A percentile compares a stretch with the other conserved stretches of the same genome.
phyloP scores from a whole-genome alignment of 192 early-diverging fungal species.

The Coemansia sp. region DNA sequence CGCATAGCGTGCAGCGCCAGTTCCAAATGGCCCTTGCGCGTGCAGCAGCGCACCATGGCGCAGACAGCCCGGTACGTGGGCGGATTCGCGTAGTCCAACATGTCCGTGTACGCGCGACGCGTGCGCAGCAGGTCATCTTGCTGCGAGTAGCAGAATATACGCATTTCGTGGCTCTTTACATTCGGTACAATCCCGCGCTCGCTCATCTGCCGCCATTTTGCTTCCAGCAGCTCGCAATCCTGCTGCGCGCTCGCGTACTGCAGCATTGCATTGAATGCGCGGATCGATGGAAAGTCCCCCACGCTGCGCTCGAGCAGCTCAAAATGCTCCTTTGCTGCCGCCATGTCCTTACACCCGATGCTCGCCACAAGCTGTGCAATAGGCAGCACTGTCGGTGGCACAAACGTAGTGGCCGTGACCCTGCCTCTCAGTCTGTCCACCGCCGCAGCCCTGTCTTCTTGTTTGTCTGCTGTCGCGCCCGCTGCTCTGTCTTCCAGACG shows the following conservation, averaged over 20 bases:
- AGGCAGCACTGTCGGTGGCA: conserved; percentile 12
- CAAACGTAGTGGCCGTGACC: conserved; percentile 6
- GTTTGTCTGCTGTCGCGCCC: not conserved
- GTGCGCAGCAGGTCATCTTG: conserved; percentile 25
- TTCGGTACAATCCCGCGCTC: conserved; percentile 19
- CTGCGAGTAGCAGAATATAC: conserved; percentile 20
- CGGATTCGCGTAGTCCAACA: conserved; percentile 33
- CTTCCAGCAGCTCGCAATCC: conserved; percentile 15
- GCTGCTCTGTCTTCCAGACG: not conserved
- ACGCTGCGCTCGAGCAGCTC: conserved; percentile 19
- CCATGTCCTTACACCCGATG: conserved; percentile 9
- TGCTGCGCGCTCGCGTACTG: conserved; percentile 8
- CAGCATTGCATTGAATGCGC: conserved; percentile 31
- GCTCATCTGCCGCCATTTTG: conserved; percentile 38
- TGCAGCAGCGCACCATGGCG: conserved; percentile 30
- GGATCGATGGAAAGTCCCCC: conserved; percentile 15
- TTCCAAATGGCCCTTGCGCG: conserved; percentile 11
- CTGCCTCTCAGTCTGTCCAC: not conserved
- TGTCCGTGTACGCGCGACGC: conserved; percentile 36
- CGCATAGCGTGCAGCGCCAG: conserved; percentile 28
- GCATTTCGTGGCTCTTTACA: conserved; percentile 15
- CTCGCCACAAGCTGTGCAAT: conserved; percentile 15
- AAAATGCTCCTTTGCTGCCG: conserved; percentile 11
- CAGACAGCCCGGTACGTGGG: conserved; percentile 11
- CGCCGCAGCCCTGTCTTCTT: not conserved